A percentile compares a stretch with the other conserved stretches of the same genome.
Conservation (phyloP, 306 rosid genomes). For the Acacia melanoxylon region DNA sequence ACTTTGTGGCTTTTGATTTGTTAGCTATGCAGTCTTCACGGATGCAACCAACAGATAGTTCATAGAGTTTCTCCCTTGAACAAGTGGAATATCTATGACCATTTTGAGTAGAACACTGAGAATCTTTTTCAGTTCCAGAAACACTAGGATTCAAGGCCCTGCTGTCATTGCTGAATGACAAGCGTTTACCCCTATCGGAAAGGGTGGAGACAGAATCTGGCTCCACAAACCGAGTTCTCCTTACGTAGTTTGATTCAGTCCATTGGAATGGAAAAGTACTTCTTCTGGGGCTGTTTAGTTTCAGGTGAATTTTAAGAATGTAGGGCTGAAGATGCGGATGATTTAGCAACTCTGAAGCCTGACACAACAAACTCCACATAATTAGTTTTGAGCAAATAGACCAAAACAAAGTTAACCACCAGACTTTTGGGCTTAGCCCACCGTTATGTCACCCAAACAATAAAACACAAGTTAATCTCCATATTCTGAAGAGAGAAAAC, state of each 20-base stretch:
- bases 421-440: background rate
- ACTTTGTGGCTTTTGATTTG: slow-evolving; percentile 51
- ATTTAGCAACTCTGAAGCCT: slow-evolving; percentile 86
- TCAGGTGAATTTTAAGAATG: slow-evolving; percentile 74
- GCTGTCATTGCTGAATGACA: slow-evolving; percentile 62
- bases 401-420: background rate
- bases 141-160: slow-evolving; percentile 76
- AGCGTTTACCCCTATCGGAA: slow-evolving; percentile 53
- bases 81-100: slow-evolving; percentile 42
- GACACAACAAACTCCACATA: slow-evolving; percentile 27
- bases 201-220: slow-evolving; percentile 46
- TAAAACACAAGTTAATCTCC: background rate
- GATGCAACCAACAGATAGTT: slow-evolving; percentile 40
- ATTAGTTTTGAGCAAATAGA: slow-evolving; percentile 15
- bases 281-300: slow-evolving; percentile 67
- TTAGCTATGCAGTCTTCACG: slow-evolving; percentile 32
- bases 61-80: slow-evolving; percentile 43
- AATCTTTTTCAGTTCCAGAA: slow-evolving; percentile 71
- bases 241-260: slow-evolving; percentile 51
- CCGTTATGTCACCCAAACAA: background rate
- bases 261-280: slow-evolving; percentile 55
- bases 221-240: slow-evolving; percentile 70
- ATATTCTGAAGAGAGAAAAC: slow-evolving; percentile 34
- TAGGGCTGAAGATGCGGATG: slow-evolving; percentile 88
- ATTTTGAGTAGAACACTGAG: slow-evolving; percentile 56